Base-by-base conservation (phyloP, 345 rosid genomes). In the Dimocarpus longan region DNA sequence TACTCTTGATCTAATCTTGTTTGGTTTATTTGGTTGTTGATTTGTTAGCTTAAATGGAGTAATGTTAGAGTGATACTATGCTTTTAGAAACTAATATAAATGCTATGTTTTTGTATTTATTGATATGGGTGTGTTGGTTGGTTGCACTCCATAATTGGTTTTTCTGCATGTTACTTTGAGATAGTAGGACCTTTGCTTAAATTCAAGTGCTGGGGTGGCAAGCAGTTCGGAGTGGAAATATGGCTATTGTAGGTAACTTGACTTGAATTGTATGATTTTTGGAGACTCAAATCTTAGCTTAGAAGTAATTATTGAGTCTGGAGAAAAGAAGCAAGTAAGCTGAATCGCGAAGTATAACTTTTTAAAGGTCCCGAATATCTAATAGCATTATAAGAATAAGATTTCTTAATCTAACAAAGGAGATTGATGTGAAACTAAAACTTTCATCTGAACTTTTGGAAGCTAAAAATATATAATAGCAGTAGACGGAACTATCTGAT, bases 161-260 rank as follows among this genome's bases (percentile, higher is more conserved):
- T 48, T n/a, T 70, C 65, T 60, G 12, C 16, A 9, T 44, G 57
- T 70, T 46, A 68, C 71, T 42, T 42, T n/a, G 50, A 68, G 71
- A 32, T 18, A 54, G 39, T n/a, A 10, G 37, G 66, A 57, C 26
- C 57, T 52, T 59, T 59, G 28, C 64, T 22, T 59, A 52, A 13
- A 52, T 59, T 59, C 65, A 60, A 60, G 65, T 22, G 59, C n/a
- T 16, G 9, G 22, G 3, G 22, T 59, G 24, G 64, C 64, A 18
- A 59, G 64, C 64, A 46, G 12, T 46, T 46, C n/a, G 9, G 64
- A 54, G n/a, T 54, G 19, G 19, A 54, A 54, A 54, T 54, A 16
- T 54, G 59, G n/a, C 59, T 60, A 60, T 60, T 60, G 65, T 60
- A 19, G 65, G 65, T 21, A 21, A 60, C 28, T 21, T 60, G 28